Percentiles rank a stretch among this genome's conserved stretches.
Conservation (phyloP, 768 basidiomycete genomes). For the Mrakia hoshinonis region DNA sequence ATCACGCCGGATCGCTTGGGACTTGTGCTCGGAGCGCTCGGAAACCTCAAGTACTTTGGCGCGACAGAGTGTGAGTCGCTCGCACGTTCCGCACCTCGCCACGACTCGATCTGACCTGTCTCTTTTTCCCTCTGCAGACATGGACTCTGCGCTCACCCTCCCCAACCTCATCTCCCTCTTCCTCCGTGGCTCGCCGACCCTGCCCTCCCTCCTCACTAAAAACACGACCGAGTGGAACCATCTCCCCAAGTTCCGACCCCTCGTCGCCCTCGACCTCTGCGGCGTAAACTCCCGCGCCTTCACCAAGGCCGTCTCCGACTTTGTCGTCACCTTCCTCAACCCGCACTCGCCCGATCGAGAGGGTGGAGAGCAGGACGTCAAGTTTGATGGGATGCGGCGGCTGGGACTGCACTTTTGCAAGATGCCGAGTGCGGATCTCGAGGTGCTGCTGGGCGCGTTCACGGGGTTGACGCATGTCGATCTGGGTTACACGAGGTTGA, state of each 20-base stretch:
- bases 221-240: slow-evolving; percentile 36
- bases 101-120: too few relatives aligned
- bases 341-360: slow-evolving; percentile 25
- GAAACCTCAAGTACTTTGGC: slow-evolving; percentile 77
- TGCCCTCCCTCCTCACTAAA: slow-evolving; percentile 36
- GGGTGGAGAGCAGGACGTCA: slow-evolving; percentile 10
- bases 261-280: slow-evolving; percentile 86
- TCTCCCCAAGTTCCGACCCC: slow-evolving; percentile 48
- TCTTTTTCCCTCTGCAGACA: slow-evolving; percentile 38
- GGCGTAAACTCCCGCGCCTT: slow-evolving; percentile 91
- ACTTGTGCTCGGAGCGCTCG: slow-evolving; percentile 48
- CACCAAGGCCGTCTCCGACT: slow-evolving; percentile 72
- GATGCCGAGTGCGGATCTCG: slow-evolving; percentile 12
- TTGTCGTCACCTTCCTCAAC: slow-evolving; percentile 55
- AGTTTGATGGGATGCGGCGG: slow-evolving; percentile 8
- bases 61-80: slow-evolving; percentile 63
- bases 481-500: slow-evolving; percentile 37
- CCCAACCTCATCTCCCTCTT: slow-evolving; percentile 82
- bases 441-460: slow-evolving; percentile 34
- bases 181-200: slow-evolving; percentile 56
- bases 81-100: background rate
- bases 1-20: slow-evolving; percentile 78
- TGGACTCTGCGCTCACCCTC: slow-evolving; percentile 77
- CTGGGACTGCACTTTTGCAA: slow-evolving; percentile 11
- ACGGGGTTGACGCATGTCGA: slow-evolving; percentile 42